A percentile compares a stretch with the other conserved stretches of the same genome.
phyloP scores from a whole-genome alignment of 345 rosid species.

The Aurinia saxatilis region DNA sequence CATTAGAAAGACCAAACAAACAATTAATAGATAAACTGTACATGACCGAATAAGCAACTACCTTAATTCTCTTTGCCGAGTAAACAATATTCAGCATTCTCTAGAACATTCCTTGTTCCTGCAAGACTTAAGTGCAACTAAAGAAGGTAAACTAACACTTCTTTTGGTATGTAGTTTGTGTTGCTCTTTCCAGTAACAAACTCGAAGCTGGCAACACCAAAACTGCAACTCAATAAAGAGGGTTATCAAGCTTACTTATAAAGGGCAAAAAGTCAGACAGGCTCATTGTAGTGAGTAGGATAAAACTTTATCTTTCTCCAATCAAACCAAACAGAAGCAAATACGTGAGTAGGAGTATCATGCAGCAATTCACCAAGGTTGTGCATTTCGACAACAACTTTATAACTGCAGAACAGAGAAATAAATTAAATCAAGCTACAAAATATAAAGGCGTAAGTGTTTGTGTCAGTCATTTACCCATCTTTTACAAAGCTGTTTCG shows the following conservation, averaged over 20 bases:
- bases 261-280: slow-evolving; percentile 70
- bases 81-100: no score
- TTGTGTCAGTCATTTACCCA: slow-evolving; percentile 41
- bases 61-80: no score
- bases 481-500: slow-evolving; percentile 70
- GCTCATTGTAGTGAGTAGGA: slow-evolving; percentile 82
- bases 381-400: slow-evolving; percentile 87
- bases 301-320: slow-evolving; percentile 81
- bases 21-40: no score
- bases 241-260: slow-evolving; percentile 51
- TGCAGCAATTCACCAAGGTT: slow-evolving; percentile 81
- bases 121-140: no score
- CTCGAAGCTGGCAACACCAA: no score
- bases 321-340: slow-evolving; percentile 79
- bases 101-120: no score
- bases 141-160: no score
- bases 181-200: no score
- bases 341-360: slow-evolving; percentile 56
- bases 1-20: no score
- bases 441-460: not conserved
- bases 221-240: no score
- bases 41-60: no score
- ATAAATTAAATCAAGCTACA: not conserved
- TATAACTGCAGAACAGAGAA: slow-evolving; percentile 41
- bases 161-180: no score